These are phyloP conservation scores for Leccinum subrobustum DNA, from an alignment of 1,284 basidiomycete genomes.

Conservation along the genomic window DNA sequence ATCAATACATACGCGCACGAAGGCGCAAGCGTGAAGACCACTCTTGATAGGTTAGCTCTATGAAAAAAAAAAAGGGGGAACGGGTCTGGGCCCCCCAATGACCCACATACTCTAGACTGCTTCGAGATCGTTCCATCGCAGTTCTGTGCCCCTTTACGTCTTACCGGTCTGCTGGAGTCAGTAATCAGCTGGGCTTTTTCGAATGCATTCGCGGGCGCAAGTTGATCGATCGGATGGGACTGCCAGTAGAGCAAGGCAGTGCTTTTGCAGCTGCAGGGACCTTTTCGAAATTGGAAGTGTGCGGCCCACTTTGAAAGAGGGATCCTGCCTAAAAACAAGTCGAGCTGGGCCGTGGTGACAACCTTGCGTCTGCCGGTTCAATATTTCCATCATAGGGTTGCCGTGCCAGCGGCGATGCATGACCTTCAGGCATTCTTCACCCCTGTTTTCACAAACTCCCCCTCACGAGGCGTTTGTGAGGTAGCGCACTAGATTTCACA, in stretches of 20 bases:
- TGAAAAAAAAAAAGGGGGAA: neutral
- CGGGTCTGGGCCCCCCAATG: neutral
- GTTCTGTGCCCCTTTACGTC: constrained; percentile 1
- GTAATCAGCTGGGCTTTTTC: neutral
- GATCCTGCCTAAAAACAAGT: neutral
- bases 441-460: constrained; percentile 5
- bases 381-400: constrained; percentile 1
- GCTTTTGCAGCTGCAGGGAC: constrained; percentile 3
- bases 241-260: constrained; percentile 1
- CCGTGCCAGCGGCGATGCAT: neutral
- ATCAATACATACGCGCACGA: constrained; percentile 10
- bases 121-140: constrained; percentile 1
- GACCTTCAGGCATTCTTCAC: neutral
- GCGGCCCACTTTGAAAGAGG: neutral
- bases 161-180: neutral
- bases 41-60: constrained; percentile 7
- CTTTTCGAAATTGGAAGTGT: constrained; percentile 2
- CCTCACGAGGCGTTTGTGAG: constrained; percentile 26
- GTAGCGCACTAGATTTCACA: constrained; percentile 7
- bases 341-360: neutral
- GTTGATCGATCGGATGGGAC: constrained; percentile 6
- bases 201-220: constrained; percentile 4
- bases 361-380: neutral
- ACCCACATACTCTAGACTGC: constrained; percentile 9
- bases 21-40: constrained; percentile 17